phyloP scores from a whole-genome alignment of 129 eudicot genomes.

The Escallonia herrerae region DNA sequence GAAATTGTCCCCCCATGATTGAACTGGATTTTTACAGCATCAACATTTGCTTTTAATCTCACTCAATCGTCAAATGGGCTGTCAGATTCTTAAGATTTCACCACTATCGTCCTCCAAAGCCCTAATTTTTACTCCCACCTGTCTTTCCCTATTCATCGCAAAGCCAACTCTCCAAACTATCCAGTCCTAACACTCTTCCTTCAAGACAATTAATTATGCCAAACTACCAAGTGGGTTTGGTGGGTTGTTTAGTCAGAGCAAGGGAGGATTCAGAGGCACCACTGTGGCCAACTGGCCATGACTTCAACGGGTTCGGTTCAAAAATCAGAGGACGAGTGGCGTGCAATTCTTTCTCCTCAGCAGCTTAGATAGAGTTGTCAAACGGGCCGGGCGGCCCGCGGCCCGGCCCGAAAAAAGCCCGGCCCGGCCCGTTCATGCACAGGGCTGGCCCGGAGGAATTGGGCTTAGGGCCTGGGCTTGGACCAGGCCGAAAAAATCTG shows the following conservation, averaged over 20 bases:
- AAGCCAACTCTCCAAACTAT: conserved; percentile 4
- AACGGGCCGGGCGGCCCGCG: too few species aligned
- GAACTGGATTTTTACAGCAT: conserved; percentile 1
- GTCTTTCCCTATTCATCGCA: conserved; percentile 14
- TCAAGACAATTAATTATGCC: neutral
- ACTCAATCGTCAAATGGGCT: conserved; percentile 22
- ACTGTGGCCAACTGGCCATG: conserved; percentile 70
- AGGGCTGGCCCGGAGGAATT: too few species aligned
- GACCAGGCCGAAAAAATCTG: too few species aligned
- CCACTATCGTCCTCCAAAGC: conserved; percentile 28
- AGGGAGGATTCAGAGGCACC: conserved; percentile 39
- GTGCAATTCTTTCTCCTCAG: conserved; percentile 85
- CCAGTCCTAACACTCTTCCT: neutral
- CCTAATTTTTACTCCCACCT: conserved; percentile 16
- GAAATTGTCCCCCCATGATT: neutral
- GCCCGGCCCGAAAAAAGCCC: too few species aligned
- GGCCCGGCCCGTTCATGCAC: too few species aligned
- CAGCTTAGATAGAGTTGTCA: conserved; percentile 63
- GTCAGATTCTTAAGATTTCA: conserved; percentile 33
- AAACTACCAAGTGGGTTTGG: conserved; percentile 18
- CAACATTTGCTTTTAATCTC: neutral
- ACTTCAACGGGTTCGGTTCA: conserved; percentile 31
- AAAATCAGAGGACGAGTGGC: conserved; percentile 98
- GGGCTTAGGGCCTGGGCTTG: too few species aligned
- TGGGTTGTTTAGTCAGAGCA: conserved; percentile 13